Conservation (phyloP, 83 land plant species). For the Diphasiastrum complanatum region DNA sequence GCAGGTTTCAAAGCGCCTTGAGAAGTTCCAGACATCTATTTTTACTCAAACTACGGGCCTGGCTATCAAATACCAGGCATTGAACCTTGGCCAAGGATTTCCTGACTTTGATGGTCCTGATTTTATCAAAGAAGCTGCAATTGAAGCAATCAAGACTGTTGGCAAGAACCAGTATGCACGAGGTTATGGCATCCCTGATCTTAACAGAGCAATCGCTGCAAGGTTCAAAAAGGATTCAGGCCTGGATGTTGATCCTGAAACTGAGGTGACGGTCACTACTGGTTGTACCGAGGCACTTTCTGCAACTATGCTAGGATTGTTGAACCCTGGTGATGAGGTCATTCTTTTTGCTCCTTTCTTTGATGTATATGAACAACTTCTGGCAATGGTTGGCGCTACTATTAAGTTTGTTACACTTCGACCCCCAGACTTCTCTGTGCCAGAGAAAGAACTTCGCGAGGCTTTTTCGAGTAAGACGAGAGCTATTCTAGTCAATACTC, state of each 20-base stretch:
- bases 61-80: constrained; percentile 78
- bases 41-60: constrained; percentile 84
- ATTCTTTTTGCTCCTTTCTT: constrained; percentile 90
- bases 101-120: constrained; percentile 98
- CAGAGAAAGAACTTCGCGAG: constrained; percentile 68
- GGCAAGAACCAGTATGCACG: constrained; percentile 96
- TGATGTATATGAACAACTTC: constrained; percentile 87
- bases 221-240: constrained; percentile 84
- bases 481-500: constrained; percentile 86
- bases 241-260: constrained; percentile 83
- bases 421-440: constrained; percentile 86
- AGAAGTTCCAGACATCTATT: constrained; percentile 88
- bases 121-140: constrained; percentile 90
- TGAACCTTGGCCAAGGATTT: constrained; percentile 96
- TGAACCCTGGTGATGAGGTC: constrained; percentile 94
- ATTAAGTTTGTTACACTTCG: constrained; percentile 61
- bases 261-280: constrained; percentile 89
- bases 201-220: constrained; percentile 72
- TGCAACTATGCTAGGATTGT: constrained; percentile 80
- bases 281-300: constrained; percentile 99
- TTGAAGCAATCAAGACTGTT: constrained; percentile 68
- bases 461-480: constrained; percentile 65
- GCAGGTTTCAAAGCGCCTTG: constrained; percentile 82
- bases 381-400: constrained; percentile 89
- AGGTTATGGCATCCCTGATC: constrained; percentile 77